Percentiles rank a stretch among this genome's conserved stretches.
These are phyloP conservation scores for Epichloe glyceriae DNA, from an alignment of 2,329 filamentous ascomycete genomes.

Conservation along the genomic window DNA sequence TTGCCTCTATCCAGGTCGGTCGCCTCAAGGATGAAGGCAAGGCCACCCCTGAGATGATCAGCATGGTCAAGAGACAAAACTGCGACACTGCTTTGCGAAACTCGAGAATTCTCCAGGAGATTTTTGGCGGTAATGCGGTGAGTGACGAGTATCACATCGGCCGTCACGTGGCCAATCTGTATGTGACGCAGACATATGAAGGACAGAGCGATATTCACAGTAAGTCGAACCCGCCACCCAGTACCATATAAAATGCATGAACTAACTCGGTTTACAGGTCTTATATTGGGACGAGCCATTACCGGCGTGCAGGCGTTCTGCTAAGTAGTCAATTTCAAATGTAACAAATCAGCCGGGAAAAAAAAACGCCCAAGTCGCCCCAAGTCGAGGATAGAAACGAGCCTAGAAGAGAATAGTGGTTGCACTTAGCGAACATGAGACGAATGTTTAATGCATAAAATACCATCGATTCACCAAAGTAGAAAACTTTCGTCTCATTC, in stretches of 20 bases:
- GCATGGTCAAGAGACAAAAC: conserved; percentile 93
- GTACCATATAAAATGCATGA: not conserved
- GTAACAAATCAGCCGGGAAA: too few species aligned
- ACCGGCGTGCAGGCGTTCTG: conserved; percentile 71
- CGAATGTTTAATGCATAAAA: not conserved
- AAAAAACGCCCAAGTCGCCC: too few species aligned
- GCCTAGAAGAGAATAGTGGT: not conserved
- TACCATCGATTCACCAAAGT: too few species aligned
- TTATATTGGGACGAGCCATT: conserved; percentile 56
- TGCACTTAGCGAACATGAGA: not conserved
- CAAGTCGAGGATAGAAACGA: too few species aligned
- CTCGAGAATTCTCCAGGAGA: conserved; percentile 72
- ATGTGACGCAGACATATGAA: conserved; percentile 96
- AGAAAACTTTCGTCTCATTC: too few species aligned
- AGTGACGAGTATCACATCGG: conserved; percentile 96
- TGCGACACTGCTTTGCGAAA: conserved; percentile 80
- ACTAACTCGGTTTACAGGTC: conserved; percentile 32
- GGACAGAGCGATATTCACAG: conserved; percentile 96
- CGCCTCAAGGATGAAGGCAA: conserved; percentile 86
- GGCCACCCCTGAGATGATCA: conserved; percentile 87
- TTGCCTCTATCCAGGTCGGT: conserved; percentile 83
- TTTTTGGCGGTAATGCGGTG: conserved; percentile 96
- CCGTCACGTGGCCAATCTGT: conserved; percentile 88
- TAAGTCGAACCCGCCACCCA: conserved; percentile 34
- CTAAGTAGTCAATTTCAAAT: conserved; percentile 19